A percentile compares a stretch with the other conserved stretches of the same genome.
Evolutionary conservation across 2,329 filamentous ascomycete species (phyloP).

Genomic region (Drechslerella dactyloides): DNA sequence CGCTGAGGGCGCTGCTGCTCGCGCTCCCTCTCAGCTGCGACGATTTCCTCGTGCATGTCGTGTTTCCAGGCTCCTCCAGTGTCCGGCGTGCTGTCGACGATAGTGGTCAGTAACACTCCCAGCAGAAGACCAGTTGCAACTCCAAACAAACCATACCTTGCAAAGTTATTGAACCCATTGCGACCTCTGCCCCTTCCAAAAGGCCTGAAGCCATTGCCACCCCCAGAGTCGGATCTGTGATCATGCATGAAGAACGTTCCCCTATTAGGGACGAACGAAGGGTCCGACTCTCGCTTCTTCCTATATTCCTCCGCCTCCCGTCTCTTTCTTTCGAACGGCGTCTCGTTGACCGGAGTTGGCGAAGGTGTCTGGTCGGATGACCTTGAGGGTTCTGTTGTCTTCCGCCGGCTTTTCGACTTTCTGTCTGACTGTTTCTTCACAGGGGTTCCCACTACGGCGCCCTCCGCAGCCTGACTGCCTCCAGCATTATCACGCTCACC

Average conservation of each 20-base stretch:
- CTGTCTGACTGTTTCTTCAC: slow-evolving; percentile 33
- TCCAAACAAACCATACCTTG: slow-evolving; percentile 36
- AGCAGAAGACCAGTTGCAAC: slow-evolving; percentile 14
- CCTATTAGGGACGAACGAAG: slow-evolving; percentile 89
- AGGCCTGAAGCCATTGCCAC: slow-evolving; percentile 77
- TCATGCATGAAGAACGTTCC: slow-evolving; percentile 98
- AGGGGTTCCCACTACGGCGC: slow-evolving; percentile 9
- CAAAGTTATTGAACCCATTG: slow-evolving; percentile 64
- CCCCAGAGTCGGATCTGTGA: slow-evolving; percentile 77
- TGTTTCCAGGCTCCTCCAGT: slow-evolving; percentile 85
- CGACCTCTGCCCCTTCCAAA: slow-evolving; percentile 71
- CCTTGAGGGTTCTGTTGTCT: slow-evolving; percentile 56
- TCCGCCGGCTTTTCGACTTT: slow-evolving; percentile 57
- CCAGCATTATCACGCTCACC: slow-evolving; percentile 44
- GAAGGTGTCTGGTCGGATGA: slow-evolving; percentile 54
- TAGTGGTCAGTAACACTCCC: slow-evolving; percentile 29
- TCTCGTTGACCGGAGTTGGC: slow-evolving; percentile 61
- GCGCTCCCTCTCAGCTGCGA: slow-evolving; percentile 47
- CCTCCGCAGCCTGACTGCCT: slow-evolving; percentile 15
- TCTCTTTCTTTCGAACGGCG: slow-evolving; percentile 72
- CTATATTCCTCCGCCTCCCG: slow-evolving; percentile 91
- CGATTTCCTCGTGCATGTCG: slow-evolving; percentile 79
- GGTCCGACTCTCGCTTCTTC: slow-evolving; percentile 84
- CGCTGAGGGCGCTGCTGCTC: slow-evolving; percentile 45
- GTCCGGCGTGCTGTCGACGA: slow-evolving; percentile 60